Conservation (phyloP, 2,329 filamentous ascomycete genomes). For the Metarhizium guizhouense region DNA sequence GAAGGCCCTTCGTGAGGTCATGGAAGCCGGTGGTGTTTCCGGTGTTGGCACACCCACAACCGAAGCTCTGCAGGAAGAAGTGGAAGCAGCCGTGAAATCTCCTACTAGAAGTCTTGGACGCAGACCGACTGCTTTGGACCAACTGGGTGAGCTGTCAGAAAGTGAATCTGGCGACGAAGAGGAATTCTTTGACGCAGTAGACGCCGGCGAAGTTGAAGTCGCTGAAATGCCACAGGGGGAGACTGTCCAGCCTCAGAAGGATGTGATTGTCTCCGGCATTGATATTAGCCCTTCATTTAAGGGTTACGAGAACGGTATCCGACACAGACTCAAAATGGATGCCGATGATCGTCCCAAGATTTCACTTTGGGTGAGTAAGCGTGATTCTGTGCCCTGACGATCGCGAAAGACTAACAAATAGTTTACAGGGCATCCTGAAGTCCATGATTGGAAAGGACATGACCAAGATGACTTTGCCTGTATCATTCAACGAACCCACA, state of each 20-base stretch:
- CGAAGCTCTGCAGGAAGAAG: conserved; percentile 23
- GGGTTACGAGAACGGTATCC: conserved; percentile 85
- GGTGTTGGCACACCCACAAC: conserved; percentile 19
- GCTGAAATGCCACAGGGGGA: conserved; percentile 53
- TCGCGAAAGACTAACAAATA: background rate
- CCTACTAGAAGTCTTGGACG: conserved; percentile 34
- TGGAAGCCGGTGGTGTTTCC: conserved; percentile 45
- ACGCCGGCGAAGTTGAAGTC: conserved; percentile 83
- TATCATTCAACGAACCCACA: conserved; percentile 97
- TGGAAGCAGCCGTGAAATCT: conserved; percentile 26
- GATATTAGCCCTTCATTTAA: conserved; percentile 72
- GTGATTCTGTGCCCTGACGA: background rate
- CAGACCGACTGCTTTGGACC: conserved; percentile 58
- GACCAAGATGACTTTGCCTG: conserved; percentile 98
- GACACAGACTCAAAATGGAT: conserved; percentile 76
- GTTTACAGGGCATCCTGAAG: conserved; percentile 75
- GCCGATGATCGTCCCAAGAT: conserved; percentile 89
- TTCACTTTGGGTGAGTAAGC: conserved; percentile 73
- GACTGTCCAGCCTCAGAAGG: conserved; percentile 25
- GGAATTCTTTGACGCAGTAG: conserved; percentile 96
- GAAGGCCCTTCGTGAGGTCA: conserved; percentile 75
- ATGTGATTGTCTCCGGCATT: conserved; percentile 30
- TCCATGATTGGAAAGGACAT: conserved; percentile 99
- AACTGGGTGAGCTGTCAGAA: conserved; percentile 68
- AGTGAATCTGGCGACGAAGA: conserved; percentile 76